Base-by-base conservation (phyloP, 2,329 filamentous ascomycete genomes). In the Fusarium albidum region DNA sequence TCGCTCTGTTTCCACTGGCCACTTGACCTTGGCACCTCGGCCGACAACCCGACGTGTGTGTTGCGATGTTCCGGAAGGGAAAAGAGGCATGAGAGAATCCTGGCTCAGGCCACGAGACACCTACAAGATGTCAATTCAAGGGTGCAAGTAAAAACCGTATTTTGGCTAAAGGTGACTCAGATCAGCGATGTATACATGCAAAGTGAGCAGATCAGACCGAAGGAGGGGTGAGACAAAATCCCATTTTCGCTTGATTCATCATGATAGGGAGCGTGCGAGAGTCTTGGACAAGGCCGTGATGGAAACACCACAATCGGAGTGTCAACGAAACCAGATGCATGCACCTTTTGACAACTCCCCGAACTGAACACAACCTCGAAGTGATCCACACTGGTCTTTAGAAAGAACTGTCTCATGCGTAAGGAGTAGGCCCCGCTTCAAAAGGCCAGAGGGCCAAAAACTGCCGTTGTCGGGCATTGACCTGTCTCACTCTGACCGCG, bases 401-500 rank as follows among this genome's bases (percentile, higher is more conserved):
- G 29, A 31, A n/a, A 31, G 5, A 4, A 31, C 11, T 31, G 11
- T n/a, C 10, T 31, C 29, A 17, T 17, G 31, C 21, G 25, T 44
- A 26, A 38, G 39, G 31, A 14, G 25, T 44, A 26, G 46, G 39
- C 29, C 38, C 31, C 26, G 32, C 39, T n/a, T n/a, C 27, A 25
- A 15, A 29, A n/a, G 29, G 9, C 31, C 12, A n/a, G n/a, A n/a
- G n/a, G n/a, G n/a, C n/a, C n/a, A n/a, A n/a, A n/a, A 28, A 14
- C n/a, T 15, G 29, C 29, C n/a, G 27, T 31, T 51, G 34, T 29
- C 39, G 40, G 21, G 48, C 34, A 15, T 27, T 41, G 25, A 35
- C 34, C 33, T 62, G 58, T 51, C 46, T 61, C 43, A 55, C 58
- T 52, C 54, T 51, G 32, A 29, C 46, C 58, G 58, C 58, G 39